Evolutionary conservation across 2,329 filamentous ascomycete genomes (phyloP).

Genomic region (Trematosphaeria pertusa): DNA sequence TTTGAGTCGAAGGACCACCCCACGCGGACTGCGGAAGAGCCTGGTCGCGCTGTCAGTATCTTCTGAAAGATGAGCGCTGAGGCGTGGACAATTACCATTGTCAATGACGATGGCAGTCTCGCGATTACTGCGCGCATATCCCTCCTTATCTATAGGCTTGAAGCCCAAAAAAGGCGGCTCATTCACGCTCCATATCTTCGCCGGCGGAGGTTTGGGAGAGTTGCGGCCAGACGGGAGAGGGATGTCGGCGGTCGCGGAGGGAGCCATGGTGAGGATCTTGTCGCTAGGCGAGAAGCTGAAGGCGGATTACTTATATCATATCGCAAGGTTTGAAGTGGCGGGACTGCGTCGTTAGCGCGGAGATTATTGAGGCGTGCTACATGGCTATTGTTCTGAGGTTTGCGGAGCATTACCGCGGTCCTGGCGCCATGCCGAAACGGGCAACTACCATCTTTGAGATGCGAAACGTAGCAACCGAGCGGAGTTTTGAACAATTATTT

Average conservation of each 20-base stretch:
- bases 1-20: slow-evolving; percentile 92
- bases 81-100: slow-evolving; percentile 70
- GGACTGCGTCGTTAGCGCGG: slow-evolving; percentile 23
- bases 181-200: slow-evolving; percentile 59
- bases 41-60: slow-evolving; percentile 55
- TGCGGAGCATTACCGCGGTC: slow-evolving; percentile 23
- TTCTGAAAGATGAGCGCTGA: slow-evolving; percentile 5
- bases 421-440: slow-evolving; percentile 23
- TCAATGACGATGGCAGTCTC: slow-evolving; percentile 91
- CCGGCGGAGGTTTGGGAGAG: slow-evolving; percentile 61
- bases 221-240: slow-evolving; percentile 53
- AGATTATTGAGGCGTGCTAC: slow-evolving; percentile 20
- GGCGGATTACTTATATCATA: slow-evolving; percentile 31
- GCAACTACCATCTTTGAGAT: too few relatives aligned
- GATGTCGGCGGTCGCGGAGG: slow-evolving; percentile 46
- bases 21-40: slow-evolving; percentile 86
- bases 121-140: slow-evolving; percentile 69
- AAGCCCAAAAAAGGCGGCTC: slow-evolving; percentile 69
- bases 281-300: slow-evolving; percentile 17
- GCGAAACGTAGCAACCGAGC: too few relatives aligned
- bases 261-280: slow-evolving; percentile 39
- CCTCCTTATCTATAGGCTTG: slow-evolving; percentile 67
- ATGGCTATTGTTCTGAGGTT: slow-evolving; percentile 27
- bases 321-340: slow-evolving; percentile 25
- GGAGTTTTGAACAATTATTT: too few relatives aligned